Base-by-base conservation (phyloP, 2,329 filamentous ascomycete genomes). In the Aspergillus carbonarius region DNA sequence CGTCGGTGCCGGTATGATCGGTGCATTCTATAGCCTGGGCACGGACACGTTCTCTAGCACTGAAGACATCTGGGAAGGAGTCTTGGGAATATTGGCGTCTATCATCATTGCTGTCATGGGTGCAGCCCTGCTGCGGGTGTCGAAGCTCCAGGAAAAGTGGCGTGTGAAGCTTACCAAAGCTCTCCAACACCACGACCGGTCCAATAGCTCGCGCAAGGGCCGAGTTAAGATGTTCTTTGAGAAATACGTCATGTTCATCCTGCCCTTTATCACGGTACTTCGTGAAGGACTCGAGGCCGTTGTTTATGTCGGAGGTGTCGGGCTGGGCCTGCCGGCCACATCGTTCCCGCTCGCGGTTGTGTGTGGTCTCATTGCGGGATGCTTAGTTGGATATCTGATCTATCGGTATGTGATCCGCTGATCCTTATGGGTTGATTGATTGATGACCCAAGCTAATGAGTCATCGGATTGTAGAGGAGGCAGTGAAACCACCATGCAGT, bases 131-230 rank as follows among this genome's bases (percentile, higher is more conserved):
- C 84, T 96, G 10, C 88, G 92, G 27, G 84, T 96, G 54, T 89
- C 87, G 57, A 95, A 93, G 75, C 84, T 96, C 72, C 90, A 93
- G 73, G 87, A 89, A 58, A 95, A 95, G 76, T 96, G 92, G 92
- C 85, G 87, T 17, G 78, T 88, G 66, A 95, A 95, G 83, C 85
- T 96, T 23, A 85, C 88, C 17, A 85, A 84, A 67, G 85, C 89
- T 2, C 76, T 95, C 30, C 56, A 59, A 23, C 59, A 82, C 15
- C 79, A 83, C 13, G 48, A 58, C 18, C 76, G 76, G 30, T 70
- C 74, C 35, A 71, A 72, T n/a, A 72, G 71, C 12, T 73, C 74
- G 10, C 68, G 73, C 2, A 74, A 73, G 15, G 76, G 72, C 4
- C 77, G 76, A 4, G 75, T 92, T 62, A 89, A 89, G 75, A 76